Percentiles rank a stretch among this genome's conserved stretches.
Evolutionary conservation across 768 basidiomycete species (phyloP).

Genomic region (Gelatoporia subvermispora): DNA sequence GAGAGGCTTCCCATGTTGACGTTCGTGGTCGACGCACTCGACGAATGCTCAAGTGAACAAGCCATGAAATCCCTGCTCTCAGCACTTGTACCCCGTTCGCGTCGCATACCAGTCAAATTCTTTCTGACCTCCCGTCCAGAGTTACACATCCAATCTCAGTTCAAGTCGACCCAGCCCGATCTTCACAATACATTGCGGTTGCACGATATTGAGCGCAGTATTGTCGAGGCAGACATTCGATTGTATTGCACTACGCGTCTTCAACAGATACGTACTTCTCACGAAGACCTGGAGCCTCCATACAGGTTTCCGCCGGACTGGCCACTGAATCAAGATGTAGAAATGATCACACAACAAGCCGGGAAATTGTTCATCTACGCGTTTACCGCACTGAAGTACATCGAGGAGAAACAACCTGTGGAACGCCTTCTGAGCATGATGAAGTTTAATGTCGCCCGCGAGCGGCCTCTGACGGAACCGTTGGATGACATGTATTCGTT

Average conservation of each 20-base stretch:
- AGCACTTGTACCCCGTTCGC: background rate
- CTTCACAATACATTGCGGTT: background rate
- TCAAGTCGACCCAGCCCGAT: background rate
- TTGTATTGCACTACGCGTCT: background rate
- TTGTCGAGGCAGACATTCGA: background rate
- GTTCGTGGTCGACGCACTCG: constrained; percentile 31
- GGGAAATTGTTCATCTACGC: too few relatives aligned
- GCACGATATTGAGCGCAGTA: background rate
- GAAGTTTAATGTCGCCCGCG: too few relatives aligned
- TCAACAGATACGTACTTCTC: background rate
- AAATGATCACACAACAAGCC: too few relatives aligned
- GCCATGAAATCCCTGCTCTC: background rate
- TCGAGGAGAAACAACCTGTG: too few relatives aligned
- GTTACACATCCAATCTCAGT: background rate
- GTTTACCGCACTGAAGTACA: too few relatives aligned
- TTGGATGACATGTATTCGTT: too few relatives aligned
- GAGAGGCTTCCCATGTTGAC: background rate
- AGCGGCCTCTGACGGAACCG: too few relatives aligned
- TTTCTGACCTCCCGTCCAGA: constrained; percentile 1
- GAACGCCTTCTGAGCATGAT: too few relatives aligned
- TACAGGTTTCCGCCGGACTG: too few relatives aligned
- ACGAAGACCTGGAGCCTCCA: too few relatives aligned
- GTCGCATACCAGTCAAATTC: background rate
- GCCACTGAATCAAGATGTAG: too few relatives aligned
- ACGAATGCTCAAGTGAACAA: constrained; percentile 23